Conservation (phyloP, 208 protist genomes). For the Trypanosoma grayi region DNA sequence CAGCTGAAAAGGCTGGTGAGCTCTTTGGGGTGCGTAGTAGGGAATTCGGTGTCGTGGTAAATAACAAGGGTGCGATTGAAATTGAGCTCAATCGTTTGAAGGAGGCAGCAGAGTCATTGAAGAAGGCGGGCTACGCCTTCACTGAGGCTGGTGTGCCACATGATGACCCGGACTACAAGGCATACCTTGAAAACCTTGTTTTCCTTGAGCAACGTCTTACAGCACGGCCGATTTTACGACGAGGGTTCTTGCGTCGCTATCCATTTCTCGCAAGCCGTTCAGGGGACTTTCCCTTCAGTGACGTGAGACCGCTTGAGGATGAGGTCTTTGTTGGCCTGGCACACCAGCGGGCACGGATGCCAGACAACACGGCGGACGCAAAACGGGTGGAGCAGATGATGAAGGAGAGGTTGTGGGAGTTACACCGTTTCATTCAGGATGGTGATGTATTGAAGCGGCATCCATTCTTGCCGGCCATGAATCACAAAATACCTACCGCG, state of each 20-base stretch:
- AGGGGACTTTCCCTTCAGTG: conserved; percentile 51
- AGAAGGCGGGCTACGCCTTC: conserved; percentile 37
- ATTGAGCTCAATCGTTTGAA: conserved; percentile 57
- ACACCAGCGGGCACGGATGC: conserved; percentile 32
- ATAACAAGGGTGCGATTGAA: conserved; percentile 63
- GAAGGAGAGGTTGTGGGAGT: conserved; percentile 50
- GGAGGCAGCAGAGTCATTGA: conserved; percentile 41
- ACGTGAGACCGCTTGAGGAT: conserved; percentile 57
- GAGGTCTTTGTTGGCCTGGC: conserved; percentile 53
- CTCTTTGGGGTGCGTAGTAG: conserved; percentile 51
- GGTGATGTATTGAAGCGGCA: conserved; percentile 43
- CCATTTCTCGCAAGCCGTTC: conserved; percentile 49
- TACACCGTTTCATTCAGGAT: conserved; percentile 48
- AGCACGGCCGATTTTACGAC: conserved; percentile 9
- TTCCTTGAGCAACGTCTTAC: conserved; percentile 21
- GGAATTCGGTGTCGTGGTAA: conserved; percentile 59
- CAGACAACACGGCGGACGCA: conserved; percentile 16
- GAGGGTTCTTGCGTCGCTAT: conserved; percentile 47
- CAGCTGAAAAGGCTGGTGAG: conserved; percentile 42
- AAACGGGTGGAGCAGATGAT: conserved; percentile 43
- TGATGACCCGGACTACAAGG: conserved; percentile 58
- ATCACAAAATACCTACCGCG: conserved; percentile 49
- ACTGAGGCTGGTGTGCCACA: conserved; percentile 41
- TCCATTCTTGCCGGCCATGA: conserved; percentile 51
- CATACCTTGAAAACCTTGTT: conserved; percentile 58